A percentile compares a stretch with the other conserved stretches of the same genome.
These are phyloP conservation scores for Hymenoscyphus fructigenus DNA, from an alignment of 2,329 filamentous ascomycete genomes.

Conservation along the genomic window DNA sequence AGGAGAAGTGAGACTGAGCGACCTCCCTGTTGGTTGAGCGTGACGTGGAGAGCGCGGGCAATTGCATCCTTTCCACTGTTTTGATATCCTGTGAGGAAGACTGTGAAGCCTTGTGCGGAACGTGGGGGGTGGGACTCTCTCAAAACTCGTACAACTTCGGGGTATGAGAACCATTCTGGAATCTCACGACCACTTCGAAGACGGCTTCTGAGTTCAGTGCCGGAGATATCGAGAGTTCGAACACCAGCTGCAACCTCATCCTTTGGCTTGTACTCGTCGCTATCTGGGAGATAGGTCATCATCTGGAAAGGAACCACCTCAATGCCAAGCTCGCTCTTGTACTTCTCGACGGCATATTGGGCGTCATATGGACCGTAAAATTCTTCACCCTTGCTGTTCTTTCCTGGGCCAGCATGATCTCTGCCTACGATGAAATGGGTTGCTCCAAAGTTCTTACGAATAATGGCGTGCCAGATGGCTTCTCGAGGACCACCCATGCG, in stretches of 20 bases:
- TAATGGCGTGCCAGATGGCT: constrained; percentile 99
- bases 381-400: constrained; percentile 95
- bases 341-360: constrained; percentile 93
- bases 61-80: constrained; percentile 98
- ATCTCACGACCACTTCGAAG: constrained; percentile 91
- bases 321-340: constrained; percentile 94
- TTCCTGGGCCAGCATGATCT: constrained; percentile 96
- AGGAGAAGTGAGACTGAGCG: constrained; percentile 92
- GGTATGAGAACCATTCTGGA: constrained; percentile 99
- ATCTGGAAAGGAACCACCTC: constrained; percentile 99
- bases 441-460: constrained; percentile 98
- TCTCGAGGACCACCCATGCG: constrained; percentile 98
- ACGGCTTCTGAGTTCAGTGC: constrained; percentile 87
- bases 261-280: constrained; percentile 91
- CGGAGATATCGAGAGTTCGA: constrained; percentile 84
- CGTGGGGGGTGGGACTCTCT: constrained; percentile 94
- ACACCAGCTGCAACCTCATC: constrained; percentile 83
- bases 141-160: constrained; percentile 94
- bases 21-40: constrained; percentile 95
- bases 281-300: constrained; percentile 98
- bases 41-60: constrained; percentile 91
- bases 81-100: constrained; percentile 96
- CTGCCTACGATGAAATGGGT: constrained; percentile 99
- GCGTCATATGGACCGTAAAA: constrained; percentile 99
- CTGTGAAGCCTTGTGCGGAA: constrained; percentile 90